Conservation (phyloP, 1,139 yeast species). For the Suhomyces wounanorum region DNA sequence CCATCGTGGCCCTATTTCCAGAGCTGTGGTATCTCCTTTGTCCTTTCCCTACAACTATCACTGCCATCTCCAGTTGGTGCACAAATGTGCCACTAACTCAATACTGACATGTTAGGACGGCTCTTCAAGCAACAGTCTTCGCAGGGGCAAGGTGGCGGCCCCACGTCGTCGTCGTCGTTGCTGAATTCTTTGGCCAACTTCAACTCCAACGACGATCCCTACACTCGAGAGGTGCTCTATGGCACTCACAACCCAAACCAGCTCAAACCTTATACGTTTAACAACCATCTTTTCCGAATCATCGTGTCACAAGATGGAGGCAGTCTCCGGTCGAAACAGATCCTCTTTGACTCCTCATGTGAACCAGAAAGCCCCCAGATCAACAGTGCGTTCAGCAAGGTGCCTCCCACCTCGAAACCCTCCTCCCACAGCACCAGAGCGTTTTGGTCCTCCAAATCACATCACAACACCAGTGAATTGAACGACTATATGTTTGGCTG, state of each 20-base stretch:
- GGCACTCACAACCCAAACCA: conserved; percentile 39
- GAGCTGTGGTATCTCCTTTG: no score
- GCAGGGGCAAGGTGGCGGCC: conserved; percentile 5
- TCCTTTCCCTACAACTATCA: no score
- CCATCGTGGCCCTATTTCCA: no score
- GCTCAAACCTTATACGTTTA: conserved; percentile 34
- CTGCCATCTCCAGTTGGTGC: no score
- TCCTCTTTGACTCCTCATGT: conserved; percentile 47
- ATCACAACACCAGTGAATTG: conserved; percentile 47
- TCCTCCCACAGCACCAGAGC: conserved; percentile 12
- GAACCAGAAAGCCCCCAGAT: conserved; percentile 15
- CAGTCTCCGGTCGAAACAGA: conserved; percentile 47
- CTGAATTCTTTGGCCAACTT: conserved; percentile 8
- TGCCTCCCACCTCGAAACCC: conserved; percentile 1
- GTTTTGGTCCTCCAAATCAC: conserved; percentile 27
- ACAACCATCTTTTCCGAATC: conserved; percentile 41
- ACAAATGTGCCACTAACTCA: background rate
- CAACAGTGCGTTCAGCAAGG: conserved; percentile 9
- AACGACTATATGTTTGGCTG: conserved; percentile 59
- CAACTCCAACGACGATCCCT: conserved; percentile 43
- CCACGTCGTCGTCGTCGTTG: background rate
- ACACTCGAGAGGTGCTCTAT: conserved; percentile 45
- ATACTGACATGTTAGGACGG: conserved; percentile 18
- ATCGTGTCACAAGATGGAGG: conserved; percentile 58
- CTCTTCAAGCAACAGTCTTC: conserved; percentile 17